Conservation (phyloP, 129 eudicot species). For the Dittrichia graveolens region DNA sequence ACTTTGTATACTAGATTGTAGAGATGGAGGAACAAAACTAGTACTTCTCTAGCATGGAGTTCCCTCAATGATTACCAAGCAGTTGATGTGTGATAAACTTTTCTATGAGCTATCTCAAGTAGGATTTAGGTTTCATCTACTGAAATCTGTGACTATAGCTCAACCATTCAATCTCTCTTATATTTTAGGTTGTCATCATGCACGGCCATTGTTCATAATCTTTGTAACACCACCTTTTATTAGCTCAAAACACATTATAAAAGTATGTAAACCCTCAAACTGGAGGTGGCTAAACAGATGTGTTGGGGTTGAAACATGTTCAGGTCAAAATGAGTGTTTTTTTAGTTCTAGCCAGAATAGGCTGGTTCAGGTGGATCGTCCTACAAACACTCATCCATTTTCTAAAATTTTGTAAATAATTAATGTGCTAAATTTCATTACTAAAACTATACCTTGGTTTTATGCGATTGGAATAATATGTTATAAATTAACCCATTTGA, state of each 20-base stretch:
- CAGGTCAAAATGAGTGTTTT: not conserved
- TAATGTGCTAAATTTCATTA: not conserved
- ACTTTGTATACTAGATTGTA: not conserved
- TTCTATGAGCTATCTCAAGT: not conserved
- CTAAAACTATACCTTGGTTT: not conserved
- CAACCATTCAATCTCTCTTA: too few species aligned
- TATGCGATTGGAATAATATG: not conserved
- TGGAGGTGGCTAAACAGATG: not conserved
- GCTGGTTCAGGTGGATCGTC: not conserved
- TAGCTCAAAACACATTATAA: slow-evolving; percentile 1
- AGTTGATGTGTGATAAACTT: not conserved
- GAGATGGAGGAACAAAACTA: not conserved
- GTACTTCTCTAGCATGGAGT: not conserved
- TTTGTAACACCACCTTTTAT: too few species aligned
- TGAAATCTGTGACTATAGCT: not conserved
- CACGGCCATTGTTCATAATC: too few species aligned
- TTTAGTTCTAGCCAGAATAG: not conserved
- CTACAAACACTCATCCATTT: not conserved
- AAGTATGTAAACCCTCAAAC: not conserved
- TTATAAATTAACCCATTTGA: not conserved
- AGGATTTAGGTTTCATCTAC: not conserved
- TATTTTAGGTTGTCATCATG: too few species aligned
- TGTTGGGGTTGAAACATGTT: slow-evolving; percentile 3
- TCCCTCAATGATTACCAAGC: not conserved
- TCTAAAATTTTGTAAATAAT: not conserved